Base-by-base conservation (phyloP, 768 basidiomycete species). In the Psilocybe subaeruginosa region DNA sequence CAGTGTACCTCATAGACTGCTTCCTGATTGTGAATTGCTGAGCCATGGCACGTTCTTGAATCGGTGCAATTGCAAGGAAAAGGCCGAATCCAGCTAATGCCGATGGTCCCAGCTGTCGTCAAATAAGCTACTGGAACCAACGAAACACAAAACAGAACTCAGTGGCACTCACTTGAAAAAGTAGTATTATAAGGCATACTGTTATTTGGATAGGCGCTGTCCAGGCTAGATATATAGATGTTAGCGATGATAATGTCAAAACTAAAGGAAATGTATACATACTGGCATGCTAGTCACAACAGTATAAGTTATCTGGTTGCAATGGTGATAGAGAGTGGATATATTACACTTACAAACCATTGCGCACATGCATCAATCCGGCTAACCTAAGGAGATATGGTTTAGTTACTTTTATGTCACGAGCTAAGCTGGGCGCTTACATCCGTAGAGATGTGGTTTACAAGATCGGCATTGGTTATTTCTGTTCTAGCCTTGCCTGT, bases 1-100 rank as follows among this genome's bases (percentile, higher is more conserved):
- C 89, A 0, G 89, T 90, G 76, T 80, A 87, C 59, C 76, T 80
- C 79, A 88, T 85, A 0, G 85, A 82, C 33, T 67, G 71, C 59
- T 82, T 80, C 5, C 89, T 78, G 37, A 85, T 76, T 39, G 75
- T 71, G 68, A 85, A 85, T 63, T 86, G 83, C 55, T 80, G 72
- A 2, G 82, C 77, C 86, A 89, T 90, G 14, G 87, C 80, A 30
- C 81, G 79, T 57, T 86, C 82, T 72, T 89, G 87, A 9, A 91
- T 68, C 0, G 89, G 89, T 2, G 82, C 82, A 27, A 90, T 76
- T 51, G 89, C 62, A 35, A 88, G 66, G 67, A 91, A 90, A 0
- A 90, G 73, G 0, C 84, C 80, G 70, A 91, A 90, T 0, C 90
- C 90, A 4, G 88, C 87, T 5, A 91, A 75, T 0, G 89, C 88